Percentiles rank a stretch among this genome's conserved stretches.
Evolutionary conservation across 2,329 filamentous ascomycete species (phyloP).

Genomic region (Xenoacremonium recifei): DNA sequence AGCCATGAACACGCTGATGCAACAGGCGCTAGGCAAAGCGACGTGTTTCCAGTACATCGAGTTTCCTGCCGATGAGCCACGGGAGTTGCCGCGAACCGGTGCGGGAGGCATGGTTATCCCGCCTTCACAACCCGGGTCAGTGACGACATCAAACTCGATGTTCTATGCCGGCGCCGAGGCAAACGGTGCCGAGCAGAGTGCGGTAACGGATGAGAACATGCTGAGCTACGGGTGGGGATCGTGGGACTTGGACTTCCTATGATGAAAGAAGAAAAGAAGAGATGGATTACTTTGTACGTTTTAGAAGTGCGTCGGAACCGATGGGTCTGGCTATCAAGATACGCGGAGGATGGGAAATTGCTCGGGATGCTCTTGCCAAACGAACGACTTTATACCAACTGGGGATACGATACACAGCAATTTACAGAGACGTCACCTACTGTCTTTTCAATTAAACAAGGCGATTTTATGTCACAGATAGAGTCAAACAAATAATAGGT

Average conservation of each 20-base stretch:
- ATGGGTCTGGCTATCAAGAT: no score
- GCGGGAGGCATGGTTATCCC: slow-evolving; percentile 6
- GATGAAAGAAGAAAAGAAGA: not conserved
- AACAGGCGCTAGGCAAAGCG: slow-evolving; percentile 33
- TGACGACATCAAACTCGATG: slow-evolving; percentile 16
- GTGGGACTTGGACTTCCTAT: slow-evolving; percentile 27
- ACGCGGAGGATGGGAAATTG: no score
- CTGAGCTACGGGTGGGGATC: slow-evolving; percentile 24
- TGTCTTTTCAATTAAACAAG: no score
- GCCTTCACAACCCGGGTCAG: slow-evolving; percentile 9
- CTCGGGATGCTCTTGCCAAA: no score
- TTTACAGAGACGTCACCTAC: no score
- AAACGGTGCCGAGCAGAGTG: slow-evolving; percentile 7
- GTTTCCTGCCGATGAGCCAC: slow-evolving; percentile 17
- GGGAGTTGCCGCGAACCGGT: slow-evolving; percentile 5
- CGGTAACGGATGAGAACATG: slow-evolving; percentile 17
- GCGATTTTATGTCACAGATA: no score
- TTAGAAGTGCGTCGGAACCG: no score
- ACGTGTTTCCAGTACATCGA: slow-evolving; percentile 27
- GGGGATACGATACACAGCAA: no score
- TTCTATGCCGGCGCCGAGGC: slow-evolving; percentile 19
- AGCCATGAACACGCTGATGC: slow-evolving; percentile 26
- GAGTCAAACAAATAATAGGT: no score
- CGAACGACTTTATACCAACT: no score
- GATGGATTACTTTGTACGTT: no score